Evolutionary conservation across 345 rosid species (phyloP).

Genomic region (Lepidium africanum): DNA sequence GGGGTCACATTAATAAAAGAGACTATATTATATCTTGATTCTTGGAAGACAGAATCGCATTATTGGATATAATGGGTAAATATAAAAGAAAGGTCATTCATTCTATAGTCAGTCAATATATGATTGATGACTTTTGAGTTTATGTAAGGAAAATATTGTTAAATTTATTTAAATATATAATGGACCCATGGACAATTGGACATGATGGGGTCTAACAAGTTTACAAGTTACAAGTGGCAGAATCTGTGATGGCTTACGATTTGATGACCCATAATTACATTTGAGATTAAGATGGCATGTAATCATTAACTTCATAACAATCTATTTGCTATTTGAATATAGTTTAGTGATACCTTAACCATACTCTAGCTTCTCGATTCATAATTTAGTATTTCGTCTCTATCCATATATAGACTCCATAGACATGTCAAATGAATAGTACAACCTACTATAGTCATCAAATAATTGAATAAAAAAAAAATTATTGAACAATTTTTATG

Average conservation of each 20-base stretch:
- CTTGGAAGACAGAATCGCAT: neutral
- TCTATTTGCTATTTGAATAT: neutral
- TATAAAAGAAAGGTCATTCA: slow-evolving; percentile 2
- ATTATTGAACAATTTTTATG: no score
- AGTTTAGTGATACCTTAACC: neutral
- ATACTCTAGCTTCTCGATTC: neutral
- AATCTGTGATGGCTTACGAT: neutral
- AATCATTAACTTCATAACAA: neutral
- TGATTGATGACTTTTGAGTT: slow-evolving; percentile 26
- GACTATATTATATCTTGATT: neutral
- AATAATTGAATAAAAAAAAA: no score
- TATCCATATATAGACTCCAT: no score
- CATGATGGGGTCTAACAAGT: slow-evolving; percentile 4
- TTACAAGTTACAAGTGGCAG: slow-evolving; percentile 20
- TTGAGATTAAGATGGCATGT: slow-evolving; percentile 12
- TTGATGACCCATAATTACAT: neutral
- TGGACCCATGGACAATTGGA: neutral
- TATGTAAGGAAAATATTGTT: neutral
- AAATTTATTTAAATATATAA: neutral
- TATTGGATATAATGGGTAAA: slow-evolving; percentile 10
- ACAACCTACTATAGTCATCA: neutral
- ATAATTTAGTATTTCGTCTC: neutral
- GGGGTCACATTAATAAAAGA: neutral
- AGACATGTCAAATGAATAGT: neutral
- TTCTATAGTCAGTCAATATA: slow-evolving; percentile 3